Percentiles rank a stretch among this genome's conserved stretches.
These are phyloP conservation scores for Trichomonas vaginalis DNA, from an alignment of 208 protist genomes.

Conservation along the genomic window DNA sequence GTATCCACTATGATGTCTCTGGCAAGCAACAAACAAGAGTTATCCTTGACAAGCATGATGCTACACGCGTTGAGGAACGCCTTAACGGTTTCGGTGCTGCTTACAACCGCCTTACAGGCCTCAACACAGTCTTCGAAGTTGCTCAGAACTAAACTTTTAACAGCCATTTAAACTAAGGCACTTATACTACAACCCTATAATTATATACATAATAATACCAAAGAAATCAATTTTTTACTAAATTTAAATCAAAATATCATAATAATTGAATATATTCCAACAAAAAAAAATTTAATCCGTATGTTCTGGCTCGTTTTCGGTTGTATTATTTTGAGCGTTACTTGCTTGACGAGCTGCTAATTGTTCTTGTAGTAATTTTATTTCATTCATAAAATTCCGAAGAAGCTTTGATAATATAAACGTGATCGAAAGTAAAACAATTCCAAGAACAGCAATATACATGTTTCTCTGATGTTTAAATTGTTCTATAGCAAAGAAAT, in stretches of 20 bases:
- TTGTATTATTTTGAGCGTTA: no score
- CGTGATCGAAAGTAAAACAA: not conserved
- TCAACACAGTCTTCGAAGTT: not conserved
- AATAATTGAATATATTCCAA: no score
- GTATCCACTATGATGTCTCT: conserved; percentile 73
- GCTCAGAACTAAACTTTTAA: not conserved
- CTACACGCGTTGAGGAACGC: not conserved
- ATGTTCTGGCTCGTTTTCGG: no score
- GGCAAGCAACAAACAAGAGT: conserved; percentile 57
- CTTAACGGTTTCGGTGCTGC: not conserved
- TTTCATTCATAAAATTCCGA: not conserved
- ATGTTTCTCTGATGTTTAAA: not conserved
- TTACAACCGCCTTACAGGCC: not conserved
- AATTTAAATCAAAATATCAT: no score
- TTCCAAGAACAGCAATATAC: not conserved
- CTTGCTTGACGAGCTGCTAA: not conserved
- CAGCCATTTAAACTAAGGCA: no score
- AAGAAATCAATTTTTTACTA: no score
- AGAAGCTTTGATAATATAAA: not conserved
- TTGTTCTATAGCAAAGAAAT: not conserved
- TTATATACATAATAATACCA: no score
- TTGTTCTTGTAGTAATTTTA: not conserved
- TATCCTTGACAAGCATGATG: not conserved
- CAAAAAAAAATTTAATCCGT: no score
- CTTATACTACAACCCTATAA: no score